Evolutionary conservation across 2,329 filamentous ascomycete species (phyloP).

Genomic region (Penicillium sp.): DNA sequence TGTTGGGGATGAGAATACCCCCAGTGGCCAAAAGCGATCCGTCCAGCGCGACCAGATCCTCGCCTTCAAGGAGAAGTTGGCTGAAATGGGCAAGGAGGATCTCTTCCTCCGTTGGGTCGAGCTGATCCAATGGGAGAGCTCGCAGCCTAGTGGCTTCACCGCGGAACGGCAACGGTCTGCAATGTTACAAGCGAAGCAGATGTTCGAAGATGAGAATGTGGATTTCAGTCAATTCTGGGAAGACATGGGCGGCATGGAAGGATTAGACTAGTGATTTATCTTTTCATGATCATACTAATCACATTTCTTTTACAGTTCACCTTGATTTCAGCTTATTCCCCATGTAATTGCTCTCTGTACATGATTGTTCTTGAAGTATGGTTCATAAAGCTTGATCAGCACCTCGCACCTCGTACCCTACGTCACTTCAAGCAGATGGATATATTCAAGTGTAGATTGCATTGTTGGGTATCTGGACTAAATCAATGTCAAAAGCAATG

Average conservation of each 20-base stretch:
- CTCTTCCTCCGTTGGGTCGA: constrained; percentile 93
- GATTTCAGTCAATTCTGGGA: constrained; percentile 79
- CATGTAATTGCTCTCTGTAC: background rate
- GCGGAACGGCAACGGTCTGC: constrained; percentile 68
- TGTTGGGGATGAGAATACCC: constrained; percentile 56
- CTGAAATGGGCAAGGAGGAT: constrained; percentile 75
- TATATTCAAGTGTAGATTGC: constrained; percentile 3
- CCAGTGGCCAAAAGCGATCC: constrained; percentile 37
- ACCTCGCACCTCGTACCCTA: background rate
- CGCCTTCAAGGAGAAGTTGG: constrained; percentile 72
- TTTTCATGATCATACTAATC: background rate
- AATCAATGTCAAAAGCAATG: constrained; percentile 5
- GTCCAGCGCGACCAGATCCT: constrained; percentile 65
- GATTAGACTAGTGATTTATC: background rate
- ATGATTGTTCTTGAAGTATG: background rate
- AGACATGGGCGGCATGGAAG: constrained; percentile 60
- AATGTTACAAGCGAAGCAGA: constrained; percentile 68
- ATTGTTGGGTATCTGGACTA: constrained; percentile 20
- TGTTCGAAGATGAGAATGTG: constrained; percentile 73
- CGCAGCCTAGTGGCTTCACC: constrained; percentile 73
- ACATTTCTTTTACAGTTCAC: background rate
- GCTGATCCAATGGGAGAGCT: constrained; percentile 83
- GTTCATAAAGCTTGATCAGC: background rate
- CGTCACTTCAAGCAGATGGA: background rate
- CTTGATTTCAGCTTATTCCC: background rate